These are phyloP conservation scores for Apiospora phragmitis DNA, from an alignment of 2,329 filamentous ascomycete species.

Conservation along the genomic window DNA sequence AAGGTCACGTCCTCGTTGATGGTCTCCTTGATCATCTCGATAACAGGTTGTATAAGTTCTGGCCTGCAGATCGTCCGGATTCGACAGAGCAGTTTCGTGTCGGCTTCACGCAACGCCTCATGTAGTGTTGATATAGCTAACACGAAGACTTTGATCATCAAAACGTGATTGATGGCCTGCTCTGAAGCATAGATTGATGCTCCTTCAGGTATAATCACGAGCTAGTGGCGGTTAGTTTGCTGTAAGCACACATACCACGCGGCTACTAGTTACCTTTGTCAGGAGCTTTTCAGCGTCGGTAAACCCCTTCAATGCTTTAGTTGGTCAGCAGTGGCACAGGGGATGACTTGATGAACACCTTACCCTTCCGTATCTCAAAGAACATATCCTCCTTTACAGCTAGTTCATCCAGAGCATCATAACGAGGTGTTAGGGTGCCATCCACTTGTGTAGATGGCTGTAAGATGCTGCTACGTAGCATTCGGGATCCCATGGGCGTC, in stretches of 20 bases:
- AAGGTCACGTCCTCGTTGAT: slow-evolving; percentile 83
- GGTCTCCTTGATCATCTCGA: slow-evolving; percentile 63
- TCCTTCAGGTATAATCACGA: slow-evolving; percentile 74
- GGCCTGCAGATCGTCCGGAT: slow-evolving; percentile 71
- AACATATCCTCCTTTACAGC: slow-evolving; percentile 84
- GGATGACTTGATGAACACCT: slow-evolving; percentile 12
- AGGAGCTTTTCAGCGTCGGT: slow-evolving; percentile 79
- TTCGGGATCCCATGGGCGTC: slow-evolving; percentile 85
- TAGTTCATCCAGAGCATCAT: slow-evolving; percentile 82
- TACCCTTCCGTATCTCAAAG: slow-evolving; percentile 69
- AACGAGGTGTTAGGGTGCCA: slow-evolving; percentile 68
- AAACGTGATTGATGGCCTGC: slow-evolving; percentile 80
- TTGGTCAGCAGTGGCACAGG: slow-evolving; percentile 19
- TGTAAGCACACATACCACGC: background rate
- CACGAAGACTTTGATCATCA: slow-evolving; percentile 84
- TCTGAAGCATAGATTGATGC: slow-evolving; percentile 69
- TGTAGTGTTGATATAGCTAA: slow-evolving; percentile 66
- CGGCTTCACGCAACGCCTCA: slow-evolving; percentile 65
- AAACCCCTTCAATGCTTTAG: slow-evolving; percentile 68
- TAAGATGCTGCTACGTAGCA: slow-evolving; percentile 82
- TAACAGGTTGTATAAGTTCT: slow-evolving; percentile 59
- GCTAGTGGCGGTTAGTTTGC: slow-evolving; percentile 41
- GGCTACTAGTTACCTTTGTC: slow-evolving; percentile 57
- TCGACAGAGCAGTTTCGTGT: slow-evolving; percentile 63
- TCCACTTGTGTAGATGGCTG: slow-evolving; percentile 77